phyloP scores from a whole-genome alignment of 352 stramenopile genomes.

The Aphanomyces stellatus region DNA sequence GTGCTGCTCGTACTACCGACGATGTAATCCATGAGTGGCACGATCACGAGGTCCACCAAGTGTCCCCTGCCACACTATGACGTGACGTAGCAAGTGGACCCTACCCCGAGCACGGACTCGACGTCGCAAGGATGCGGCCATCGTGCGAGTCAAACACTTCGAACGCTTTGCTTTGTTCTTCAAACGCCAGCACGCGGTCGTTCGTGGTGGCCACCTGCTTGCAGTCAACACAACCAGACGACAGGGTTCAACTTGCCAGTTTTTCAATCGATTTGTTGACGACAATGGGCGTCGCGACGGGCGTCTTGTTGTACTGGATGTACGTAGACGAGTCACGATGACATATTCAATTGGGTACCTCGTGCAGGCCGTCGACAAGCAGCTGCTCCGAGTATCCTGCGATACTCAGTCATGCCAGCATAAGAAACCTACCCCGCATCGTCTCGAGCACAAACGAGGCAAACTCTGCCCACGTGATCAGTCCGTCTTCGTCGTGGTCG shows the following conservation, averaged over 20 bases:
- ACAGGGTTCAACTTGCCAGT: not conserved
- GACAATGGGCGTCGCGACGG: not conserved
- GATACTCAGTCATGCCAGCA: not conserved
- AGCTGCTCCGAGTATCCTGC: not conserved
- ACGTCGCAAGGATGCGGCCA: not conserved
- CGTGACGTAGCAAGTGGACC: not conserved
- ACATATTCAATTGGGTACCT: not conserved
- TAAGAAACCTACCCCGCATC: not conserved
- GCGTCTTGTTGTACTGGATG: conserved; percentile 12
- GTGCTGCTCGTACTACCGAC: not conserved
- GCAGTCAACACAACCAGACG: not conserved
- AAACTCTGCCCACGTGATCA: conserved; percentile 10
- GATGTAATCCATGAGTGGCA: not conserved
- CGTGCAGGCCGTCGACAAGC: not conserved
- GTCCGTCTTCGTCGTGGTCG: conserved; percentile 15
- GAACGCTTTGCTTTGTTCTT: not conserved
- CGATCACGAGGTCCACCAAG: not conserved
- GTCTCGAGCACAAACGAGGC: conserved; percentile 1
- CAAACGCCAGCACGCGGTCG: not conserved
- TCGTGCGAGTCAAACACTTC: not conserved
- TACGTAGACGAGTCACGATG: not conserved
- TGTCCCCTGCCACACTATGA: not conserved
- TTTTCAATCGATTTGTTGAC: not conserved
- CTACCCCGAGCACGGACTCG: not conserved
- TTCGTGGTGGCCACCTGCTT: not conserved